These are phyloP conservation scores for Colletotrichum sp. DNA, from an alignment of 2,329 filamentous ascomycete species.

Conservation along the genomic window DNA sequence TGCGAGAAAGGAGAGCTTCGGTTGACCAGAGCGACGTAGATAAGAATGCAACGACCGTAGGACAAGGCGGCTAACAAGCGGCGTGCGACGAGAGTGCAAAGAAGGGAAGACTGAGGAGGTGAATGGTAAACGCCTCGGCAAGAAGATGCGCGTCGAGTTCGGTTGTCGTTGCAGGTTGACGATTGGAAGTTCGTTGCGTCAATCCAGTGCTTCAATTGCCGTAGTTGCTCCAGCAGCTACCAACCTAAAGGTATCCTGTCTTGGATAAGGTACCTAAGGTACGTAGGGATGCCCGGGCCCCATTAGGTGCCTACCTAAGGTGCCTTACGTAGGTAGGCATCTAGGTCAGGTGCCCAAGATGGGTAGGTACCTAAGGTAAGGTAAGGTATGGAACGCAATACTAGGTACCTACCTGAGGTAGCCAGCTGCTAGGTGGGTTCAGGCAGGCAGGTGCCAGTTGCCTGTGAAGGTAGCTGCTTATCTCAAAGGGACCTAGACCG, in stretches of 20 bases:
- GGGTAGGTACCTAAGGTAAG: no score
- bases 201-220: not conserved
- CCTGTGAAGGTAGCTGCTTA: no score
- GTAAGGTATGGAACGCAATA: no score
- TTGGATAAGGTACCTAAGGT: not conserved
- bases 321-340: no score
- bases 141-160: not conserved
- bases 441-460: no score
- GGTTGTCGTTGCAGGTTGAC: not conserved
- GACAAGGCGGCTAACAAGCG: not conserved
- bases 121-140: not conserved
- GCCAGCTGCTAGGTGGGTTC: no score
- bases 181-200: not conserved
- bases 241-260: not conserved
- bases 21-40: not conserved
- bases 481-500: no score
- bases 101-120: not conserved
- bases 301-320: not conserved
- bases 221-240: not conserved
- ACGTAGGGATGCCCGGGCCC: not conserved
- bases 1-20: not conserved
- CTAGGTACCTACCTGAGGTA: no score
- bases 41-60: not conserved
- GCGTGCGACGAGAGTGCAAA: not conserved
- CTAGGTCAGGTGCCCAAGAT: no score